phyloP scores from a whole-genome alignment of 2,329 filamentous ascomycete genomes.

The Aphanocladium album region DNA sequence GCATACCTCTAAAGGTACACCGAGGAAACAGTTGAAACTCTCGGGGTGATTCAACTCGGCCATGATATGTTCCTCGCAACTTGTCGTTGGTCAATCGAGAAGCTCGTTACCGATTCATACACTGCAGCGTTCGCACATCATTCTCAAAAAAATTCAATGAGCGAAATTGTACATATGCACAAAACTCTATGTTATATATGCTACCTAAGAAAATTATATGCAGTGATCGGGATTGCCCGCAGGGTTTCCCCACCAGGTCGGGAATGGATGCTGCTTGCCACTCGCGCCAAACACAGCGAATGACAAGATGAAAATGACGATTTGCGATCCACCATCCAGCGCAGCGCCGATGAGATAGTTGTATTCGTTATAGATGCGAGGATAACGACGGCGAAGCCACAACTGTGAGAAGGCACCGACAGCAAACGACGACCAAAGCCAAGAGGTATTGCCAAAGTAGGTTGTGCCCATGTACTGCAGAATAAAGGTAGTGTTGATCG shows the following conservation, averaged over 20 bases:
- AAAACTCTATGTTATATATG: neutral
- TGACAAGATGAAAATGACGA: conserved; percentile 24
- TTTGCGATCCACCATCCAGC: conserved; percentile 23
- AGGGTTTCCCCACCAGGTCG: conserved; percentile 19
- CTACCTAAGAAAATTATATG: neutral
- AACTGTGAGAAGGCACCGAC: conserved; percentile 28
- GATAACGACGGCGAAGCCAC: conserved; percentile 21
- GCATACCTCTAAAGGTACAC: neutral
- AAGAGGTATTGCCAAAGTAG: conserved; percentile 34
- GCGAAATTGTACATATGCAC: neutral
- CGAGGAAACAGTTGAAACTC: conserved; percentile 2
- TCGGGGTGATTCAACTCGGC: neutral
- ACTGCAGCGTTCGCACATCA: no score
- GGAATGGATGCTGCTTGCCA: conserved; percentile 19
- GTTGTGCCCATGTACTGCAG: conserved; percentile 35
- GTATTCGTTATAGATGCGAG: conserved; percentile 23
- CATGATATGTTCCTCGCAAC: neutral
- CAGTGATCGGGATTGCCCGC: conserved; percentile 17
- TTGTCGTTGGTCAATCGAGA: neutral
- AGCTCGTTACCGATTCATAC: no score
- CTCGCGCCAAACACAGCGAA: conserved; percentile 23
- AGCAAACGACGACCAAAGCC: conserved; percentile 28
- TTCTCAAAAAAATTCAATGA: no score
- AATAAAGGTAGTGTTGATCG: conserved; percentile 37
- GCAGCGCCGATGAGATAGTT: conserved; percentile 25